Conservation (phyloP, 352 stramenopile species). For the Blastocystis sp. region DNA sequence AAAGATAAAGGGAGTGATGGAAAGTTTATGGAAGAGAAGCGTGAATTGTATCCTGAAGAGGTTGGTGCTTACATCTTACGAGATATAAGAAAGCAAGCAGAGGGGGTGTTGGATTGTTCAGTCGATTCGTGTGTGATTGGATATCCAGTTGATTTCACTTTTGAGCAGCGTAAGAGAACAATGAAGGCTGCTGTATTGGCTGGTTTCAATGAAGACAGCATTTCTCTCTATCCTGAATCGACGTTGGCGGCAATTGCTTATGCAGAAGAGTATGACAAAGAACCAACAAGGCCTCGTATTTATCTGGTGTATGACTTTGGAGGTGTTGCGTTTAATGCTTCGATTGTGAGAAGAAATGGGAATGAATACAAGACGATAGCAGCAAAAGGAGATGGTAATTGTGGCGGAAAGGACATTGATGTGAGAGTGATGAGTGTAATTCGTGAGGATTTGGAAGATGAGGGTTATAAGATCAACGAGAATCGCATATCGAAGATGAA, state of each 20-base stretch:
- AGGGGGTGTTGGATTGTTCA: neutral
- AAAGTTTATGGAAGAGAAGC: neutral
- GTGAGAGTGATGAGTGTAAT: conserved; percentile 1
- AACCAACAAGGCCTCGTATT: neutral
- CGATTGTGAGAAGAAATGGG: neutral
- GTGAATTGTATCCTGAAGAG: conserved; percentile 24
- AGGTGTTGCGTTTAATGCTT: conserved; percentile 48
- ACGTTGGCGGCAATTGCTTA: conserved; percentile 29
- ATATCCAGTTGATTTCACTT: conserved; percentile 32
- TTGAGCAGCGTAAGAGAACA: neutral
- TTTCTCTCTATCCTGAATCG: neutral
- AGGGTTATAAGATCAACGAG: neutral
- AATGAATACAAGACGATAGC: neutral
- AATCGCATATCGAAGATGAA: neutral
- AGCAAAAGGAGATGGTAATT: neutral
- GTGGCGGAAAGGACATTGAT: conserved; percentile 58
- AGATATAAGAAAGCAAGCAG: too few relatives aligned
- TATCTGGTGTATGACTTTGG: conserved; percentile 65
- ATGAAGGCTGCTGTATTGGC: neutral
- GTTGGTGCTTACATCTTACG: conserved; percentile 3
- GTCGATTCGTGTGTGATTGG: conserved; percentile 28
- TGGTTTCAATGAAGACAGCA: neutral
- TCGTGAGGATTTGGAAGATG: neutral
- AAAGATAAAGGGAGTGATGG: neutral
- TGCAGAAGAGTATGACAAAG: neutral